phyloP scores from a whole-genome alignment of 139 green algal species.

The Tetradesmus obliquus region DNA sequence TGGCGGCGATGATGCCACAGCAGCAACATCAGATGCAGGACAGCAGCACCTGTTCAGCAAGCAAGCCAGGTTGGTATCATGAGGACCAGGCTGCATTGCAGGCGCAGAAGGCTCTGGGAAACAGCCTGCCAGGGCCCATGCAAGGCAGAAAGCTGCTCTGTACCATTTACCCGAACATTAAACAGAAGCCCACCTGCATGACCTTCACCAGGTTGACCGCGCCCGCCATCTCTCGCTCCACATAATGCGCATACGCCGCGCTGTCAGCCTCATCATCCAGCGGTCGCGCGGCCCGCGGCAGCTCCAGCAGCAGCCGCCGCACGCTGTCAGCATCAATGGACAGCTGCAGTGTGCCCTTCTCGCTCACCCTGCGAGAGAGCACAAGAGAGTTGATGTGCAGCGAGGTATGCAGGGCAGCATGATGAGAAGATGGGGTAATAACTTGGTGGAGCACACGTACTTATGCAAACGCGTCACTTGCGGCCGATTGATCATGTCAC shows the following conservation, averaged over 20 bases:
- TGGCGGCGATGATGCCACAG: neutral
- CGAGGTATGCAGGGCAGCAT: neutral
- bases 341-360: slow-evolving; percentile 75
- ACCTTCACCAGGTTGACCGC: slow-evolving; percentile 49
- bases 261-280: slow-evolving; percentile 41
- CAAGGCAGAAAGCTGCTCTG: neutral
- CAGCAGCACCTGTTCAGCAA: neutral
- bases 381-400: neutral
- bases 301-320: slow-evolving; percentile 61
- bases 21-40: neutral
- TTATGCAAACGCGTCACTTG: no score
- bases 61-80: no score
- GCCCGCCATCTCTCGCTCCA: slow-evolving; percentile 72
- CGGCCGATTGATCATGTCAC: neutral
- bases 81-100: no score
- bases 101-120: no score
- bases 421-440: neutral
- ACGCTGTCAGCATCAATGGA: slow-evolving; percentile 74
- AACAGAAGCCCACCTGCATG: slow-evolving; percentile 24
- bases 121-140: no score
- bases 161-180: neutral
- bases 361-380: slow-evolving; percentile 53
- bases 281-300: slow-evolving; percentile 49
- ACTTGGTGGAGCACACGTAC: neutral
- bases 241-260: slow-evolving; percentile 58